Conservation (phyloP, 1,284 basidiomycete species). For the Meira miltonrushii region DNA sequence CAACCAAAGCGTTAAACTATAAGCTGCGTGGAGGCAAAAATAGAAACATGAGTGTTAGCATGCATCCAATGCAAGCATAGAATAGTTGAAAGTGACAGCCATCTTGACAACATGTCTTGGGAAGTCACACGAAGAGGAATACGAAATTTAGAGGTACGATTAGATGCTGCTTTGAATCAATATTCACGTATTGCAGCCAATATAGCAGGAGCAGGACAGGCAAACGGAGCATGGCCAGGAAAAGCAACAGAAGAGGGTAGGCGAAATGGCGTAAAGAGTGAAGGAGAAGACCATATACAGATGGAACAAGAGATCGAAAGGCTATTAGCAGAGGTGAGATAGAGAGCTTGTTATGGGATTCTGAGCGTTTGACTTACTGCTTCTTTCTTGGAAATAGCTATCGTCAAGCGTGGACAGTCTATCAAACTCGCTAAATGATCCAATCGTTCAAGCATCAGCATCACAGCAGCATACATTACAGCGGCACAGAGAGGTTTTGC, state of each 20-base stretch:
- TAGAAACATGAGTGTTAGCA: too few relatives aligned
- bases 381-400: conserved; percentile 23
- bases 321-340: conserved; percentile 72
- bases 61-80: too few relatives aligned
- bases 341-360: conserved; percentile 15
- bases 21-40: too few relatives aligned
- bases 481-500: conserved; percentile 79
- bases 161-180: conserved; percentile 80
- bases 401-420: conserved; percentile 55
- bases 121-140: conserved; percentile 70
- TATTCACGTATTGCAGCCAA: conserved; percentile 78
- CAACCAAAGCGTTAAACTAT: too few relatives aligned
- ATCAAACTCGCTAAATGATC: conserved; percentile 64
- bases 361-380: conserved; percentile 12
- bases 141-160: conserved; percentile 76
- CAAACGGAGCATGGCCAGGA: conserved; percentile 5
- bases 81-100: too few relatives aligned
- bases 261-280: neutral
- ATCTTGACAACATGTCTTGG: conserved; percentile 47
- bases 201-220: conserved; percentile 58
- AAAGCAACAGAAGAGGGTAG: conserved; percentile 6
- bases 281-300: conserved; percentile 33
- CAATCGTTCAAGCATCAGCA: conserved; percentile 69
- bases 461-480: conserved; percentile 84
- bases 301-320: conserved; percentile 76